Conservation (phyloP, 768 basidiomycete species). For the Rhodotorula graminis region DNA sequence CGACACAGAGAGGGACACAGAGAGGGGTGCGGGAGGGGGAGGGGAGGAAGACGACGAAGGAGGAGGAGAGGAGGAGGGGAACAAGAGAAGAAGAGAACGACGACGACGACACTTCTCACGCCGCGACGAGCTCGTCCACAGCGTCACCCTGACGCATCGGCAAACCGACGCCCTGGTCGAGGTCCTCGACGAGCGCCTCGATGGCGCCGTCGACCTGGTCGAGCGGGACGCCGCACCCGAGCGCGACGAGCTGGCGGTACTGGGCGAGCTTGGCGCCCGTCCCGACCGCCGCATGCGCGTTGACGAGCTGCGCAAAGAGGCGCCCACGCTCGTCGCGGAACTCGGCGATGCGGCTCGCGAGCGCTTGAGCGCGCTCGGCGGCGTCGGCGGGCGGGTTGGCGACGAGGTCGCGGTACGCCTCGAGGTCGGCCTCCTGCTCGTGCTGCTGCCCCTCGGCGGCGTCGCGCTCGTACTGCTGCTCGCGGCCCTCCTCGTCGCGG, state of each 20-base stretch:
- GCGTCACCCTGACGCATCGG: background rate
- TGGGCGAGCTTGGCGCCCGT: conserved; percentile 83
- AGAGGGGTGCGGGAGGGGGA: too few relatives aligned
- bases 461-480: conserved; percentile 51
- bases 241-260: conserved; percentile 80
- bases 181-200: conserved; percentile 68
- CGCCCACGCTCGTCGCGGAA: conserved; percentile 65
- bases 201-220: conserved; percentile 86
- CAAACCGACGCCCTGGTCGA: conserved; percentile 15
- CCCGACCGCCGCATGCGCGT: conserved; percentile 72
- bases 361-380: conserved; percentile 53
- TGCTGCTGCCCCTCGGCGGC: too few relatives aligned
- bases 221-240: conserved; percentile 80
- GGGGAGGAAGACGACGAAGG: background rate
- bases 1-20: background rate
- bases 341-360: conserved; percentile 63
- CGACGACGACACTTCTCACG: background rate
- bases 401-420: conserved; percentile 28
- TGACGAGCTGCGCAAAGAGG: conserved; percentile 60
- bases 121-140: background rate
- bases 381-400: conserved; percentile 55
- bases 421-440: conserved; percentile 34
- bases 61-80: background rate
- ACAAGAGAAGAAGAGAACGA: background rate
- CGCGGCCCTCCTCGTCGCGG: conserved; percentile 73